A percentile compares a stretch with the other conserved stretches of the same genome.
These are phyloP conservation scores for Amanita brunnescens DNA, from an alignment of 768 basidiomycete species.

Conservation along the genomic window DNA sequence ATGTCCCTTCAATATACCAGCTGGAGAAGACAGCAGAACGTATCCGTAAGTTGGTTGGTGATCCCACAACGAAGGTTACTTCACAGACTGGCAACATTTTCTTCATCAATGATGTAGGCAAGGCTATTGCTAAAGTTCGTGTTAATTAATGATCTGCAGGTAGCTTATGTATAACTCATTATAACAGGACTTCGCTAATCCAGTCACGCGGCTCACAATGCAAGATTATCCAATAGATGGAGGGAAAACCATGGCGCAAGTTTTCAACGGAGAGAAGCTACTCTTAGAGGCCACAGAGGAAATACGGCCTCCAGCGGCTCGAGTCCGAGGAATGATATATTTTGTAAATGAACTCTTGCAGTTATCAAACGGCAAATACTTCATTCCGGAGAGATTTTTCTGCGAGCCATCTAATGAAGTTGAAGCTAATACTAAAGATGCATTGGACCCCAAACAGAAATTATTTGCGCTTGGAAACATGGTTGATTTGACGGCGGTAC, in stretches of 20 bases:
- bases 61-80: conserved; percentile 2
- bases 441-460: not conserved
- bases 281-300: not conserved
- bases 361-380: not conserved
- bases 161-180: not conserved
- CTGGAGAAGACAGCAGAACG: not conserved
- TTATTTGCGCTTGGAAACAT: conserved; percentile 2
- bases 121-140: conserved; percentile 4
- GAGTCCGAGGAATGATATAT: not conserved
- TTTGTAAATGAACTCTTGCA: conserved; percentile 1
- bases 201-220: conserved; percentile 4
- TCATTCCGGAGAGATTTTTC: not conserved
- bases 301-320: not conserved
- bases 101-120: conserved; percentile 4
- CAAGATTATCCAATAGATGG: conserved; percentile 2
- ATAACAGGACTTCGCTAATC: conserved; percentile 8
- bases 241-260: not conserved
- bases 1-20: conserved; percentile 2
- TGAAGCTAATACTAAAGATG: not conserved
- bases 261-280: conserved; percentile 2
- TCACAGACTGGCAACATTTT: conserved; percentile 6
- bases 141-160: not conserved
- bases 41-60: conserved; percentile 1
- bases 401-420: not conserved
- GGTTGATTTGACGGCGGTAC: not conserved